phyloP scores from a whole-genome alignment of 257 asterid genomes.

The Capsicum chinense region DNA sequence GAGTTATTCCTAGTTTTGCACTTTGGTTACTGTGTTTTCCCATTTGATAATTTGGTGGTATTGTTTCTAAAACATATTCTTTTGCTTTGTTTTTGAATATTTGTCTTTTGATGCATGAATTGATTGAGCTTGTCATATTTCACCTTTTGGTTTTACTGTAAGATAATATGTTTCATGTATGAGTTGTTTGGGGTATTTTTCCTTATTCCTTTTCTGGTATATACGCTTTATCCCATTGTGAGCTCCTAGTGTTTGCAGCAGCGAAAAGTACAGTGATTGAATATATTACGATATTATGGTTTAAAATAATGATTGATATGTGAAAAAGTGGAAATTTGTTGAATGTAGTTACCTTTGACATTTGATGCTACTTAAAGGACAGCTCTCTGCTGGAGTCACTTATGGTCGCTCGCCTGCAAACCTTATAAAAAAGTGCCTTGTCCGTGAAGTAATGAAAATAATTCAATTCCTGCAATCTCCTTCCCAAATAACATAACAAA shows the following conservation, averaged over 20 bases:
- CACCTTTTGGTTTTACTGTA: not conserved
- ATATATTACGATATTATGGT: not conserved
- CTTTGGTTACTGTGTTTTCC: not conserved
- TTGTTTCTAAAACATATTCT: not conserved
- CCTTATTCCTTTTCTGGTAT: not conserved
- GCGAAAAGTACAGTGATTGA: not conserved
- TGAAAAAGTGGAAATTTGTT: not conserved
- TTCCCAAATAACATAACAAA: not conserved
- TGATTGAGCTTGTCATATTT: not conserved
- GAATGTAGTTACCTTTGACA: not conserved
- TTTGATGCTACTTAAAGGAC: not conserved
- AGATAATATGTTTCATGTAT: not conserved
- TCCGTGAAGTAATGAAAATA: not conserved
- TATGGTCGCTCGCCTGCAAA: not conserved
- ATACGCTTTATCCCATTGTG: not conserved
- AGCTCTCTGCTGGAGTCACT: conserved; percentile 10
- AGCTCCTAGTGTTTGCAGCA: not conserved
- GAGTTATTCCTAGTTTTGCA: conserved; percentile 37
- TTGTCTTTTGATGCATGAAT: conserved; percentile 7
- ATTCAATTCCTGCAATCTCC: not conserved
- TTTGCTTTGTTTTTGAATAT: not conserved
- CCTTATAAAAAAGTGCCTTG: not conserved
- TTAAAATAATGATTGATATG: not conserved
- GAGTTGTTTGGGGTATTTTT: not conserved
- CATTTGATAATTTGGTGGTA: not conserved